Conservation (phyloP, 352 stramenopile species). For the Paralagenidium karlingii region DNA sequence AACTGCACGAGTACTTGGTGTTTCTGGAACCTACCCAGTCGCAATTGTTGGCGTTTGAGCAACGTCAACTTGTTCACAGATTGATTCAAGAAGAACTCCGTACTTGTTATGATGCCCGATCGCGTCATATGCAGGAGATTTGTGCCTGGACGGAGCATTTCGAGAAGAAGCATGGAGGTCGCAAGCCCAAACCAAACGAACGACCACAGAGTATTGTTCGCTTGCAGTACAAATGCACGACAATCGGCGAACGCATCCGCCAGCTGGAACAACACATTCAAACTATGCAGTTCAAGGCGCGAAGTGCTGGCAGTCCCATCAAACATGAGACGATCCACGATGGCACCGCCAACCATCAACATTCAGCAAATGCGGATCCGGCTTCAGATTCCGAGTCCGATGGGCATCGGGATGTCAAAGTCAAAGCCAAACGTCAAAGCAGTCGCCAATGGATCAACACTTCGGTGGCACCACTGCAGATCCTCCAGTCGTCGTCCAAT, state of each 20-base stretch:
- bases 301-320: too few relatives aligned
- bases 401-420: too few relatives aligned
- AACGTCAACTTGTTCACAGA: conserved; percentile 14
- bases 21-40: conserved; percentile 7
- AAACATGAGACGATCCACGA: too few relatives aligned
- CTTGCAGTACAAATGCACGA: conserved; percentile 18
- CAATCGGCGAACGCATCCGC: conserved; percentile 20
- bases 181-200: conserved; percentile 23
- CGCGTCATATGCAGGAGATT: conserved; percentile 23
- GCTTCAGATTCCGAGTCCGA: too few relatives aligned
- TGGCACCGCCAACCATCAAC: too few relatives aligned
- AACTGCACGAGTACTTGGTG: too few relatives aligned
- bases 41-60: conserved; percentile 9
- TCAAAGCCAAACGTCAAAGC: too few relatives aligned
- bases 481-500: too few relatives aligned
- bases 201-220: conserved; percentile 16
- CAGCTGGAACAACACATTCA: conserved; percentile 22
- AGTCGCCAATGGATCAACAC: too few relatives aligned
- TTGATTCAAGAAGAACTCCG: conserved; percentile 28
- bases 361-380: too few relatives aligned
- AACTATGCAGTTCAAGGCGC: too few relatives aligned
- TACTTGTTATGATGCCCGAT: conserved; percentile 21
- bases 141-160: conserved; percentile 35
- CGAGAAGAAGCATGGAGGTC: conserved; percentile 31
- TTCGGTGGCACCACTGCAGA: too few relatives aligned